Conservation (phyloP, 176 grass and related monocot genomes). For the Eleusine indica region DNA sequence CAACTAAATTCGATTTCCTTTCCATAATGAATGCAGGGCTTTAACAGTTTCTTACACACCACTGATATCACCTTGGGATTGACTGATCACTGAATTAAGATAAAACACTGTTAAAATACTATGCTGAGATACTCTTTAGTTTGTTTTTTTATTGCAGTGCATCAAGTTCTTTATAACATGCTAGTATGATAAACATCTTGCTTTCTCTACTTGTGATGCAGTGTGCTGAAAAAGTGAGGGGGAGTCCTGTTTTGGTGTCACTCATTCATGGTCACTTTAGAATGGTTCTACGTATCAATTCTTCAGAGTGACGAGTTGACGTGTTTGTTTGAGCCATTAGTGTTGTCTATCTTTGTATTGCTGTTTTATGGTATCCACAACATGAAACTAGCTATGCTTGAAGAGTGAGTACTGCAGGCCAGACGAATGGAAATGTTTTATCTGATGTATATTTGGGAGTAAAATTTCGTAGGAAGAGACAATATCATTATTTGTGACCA, state of each 20-base stretch:
- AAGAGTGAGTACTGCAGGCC: slow-evolving; percentile 10
- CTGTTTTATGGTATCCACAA: slow-evolving; percentile 21
- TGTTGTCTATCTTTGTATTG: slow-evolving; percentile 20
- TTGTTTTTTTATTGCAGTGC: neutral
- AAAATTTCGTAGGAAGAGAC: slow-evolving; percentile 25
- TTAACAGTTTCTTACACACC: neutral
- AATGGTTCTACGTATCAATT: neutral
- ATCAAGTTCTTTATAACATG: no score
- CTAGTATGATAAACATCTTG: neutral
- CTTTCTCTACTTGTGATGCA: slow-evolving; percentile 20
- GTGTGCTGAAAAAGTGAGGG: slow-evolving; percentile 71
- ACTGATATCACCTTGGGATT: neutral
- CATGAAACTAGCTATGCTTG: slow-evolving; percentile 16
- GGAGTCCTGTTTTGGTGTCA: neutral
- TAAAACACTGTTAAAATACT: neutral
- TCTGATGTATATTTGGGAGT: slow-evolving; percentile 45
- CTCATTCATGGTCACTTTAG: neutral
- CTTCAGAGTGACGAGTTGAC: neutral
- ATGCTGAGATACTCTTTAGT: neutral
- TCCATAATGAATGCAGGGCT: neutral
- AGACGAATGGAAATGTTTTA: neutral
- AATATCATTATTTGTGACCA: slow-evolving; percentile 16
- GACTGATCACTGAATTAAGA: neutral
- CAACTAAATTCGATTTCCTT: neutral
- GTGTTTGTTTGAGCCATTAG: neutral